A percentile compares a stretch with the other conserved stretches of the same genome.
These are phyloP conservation scores for Zygotorulaspora mrakii DNA, from an alignment of 1,139 yeast genomes.

Conservation along the genomic window DNA sequence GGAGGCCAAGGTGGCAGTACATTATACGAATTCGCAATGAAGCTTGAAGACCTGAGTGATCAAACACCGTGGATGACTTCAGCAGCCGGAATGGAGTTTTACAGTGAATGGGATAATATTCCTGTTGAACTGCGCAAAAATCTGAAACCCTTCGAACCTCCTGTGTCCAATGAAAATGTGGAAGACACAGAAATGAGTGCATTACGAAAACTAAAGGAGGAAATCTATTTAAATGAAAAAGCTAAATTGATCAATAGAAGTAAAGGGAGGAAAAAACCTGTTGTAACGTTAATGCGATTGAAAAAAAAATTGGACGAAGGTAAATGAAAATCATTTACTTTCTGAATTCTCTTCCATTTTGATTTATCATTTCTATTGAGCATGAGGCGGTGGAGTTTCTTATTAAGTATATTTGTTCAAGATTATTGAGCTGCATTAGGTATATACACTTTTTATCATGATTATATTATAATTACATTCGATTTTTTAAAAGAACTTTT, in stretches of 20 bases:
- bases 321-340: too few relatives aligned
- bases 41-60: slow-evolving; percentile 28
- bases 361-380: slow-evolving; percentile 1
- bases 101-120: slow-evolving; percentile 36
- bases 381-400: slow-evolving; percentile 1
- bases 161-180: slow-evolving; percentile 8
- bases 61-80: slow-evolving; percentile 32
- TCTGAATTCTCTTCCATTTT: too few relatives aligned
- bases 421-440: background rate
- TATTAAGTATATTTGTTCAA: background rate
- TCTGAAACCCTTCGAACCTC: slow-evolving; percentile 29
- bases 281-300: slow-evolving; percentile 20
- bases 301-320: slow-evolving; percentile 16
- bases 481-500: slow-evolving; percentile 1
- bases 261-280: slow-evolving; percentile 20
- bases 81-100: slow-evolving; percentile 35
- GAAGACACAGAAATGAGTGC: slow-evolving; percentile 12
- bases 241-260: slow-evolving; percentile 20
- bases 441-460: slow-evolving; percentile 1
- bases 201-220: slow-evolving; percentile 14
- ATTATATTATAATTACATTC: background rate
- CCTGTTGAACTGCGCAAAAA: slow-evolving; percentile 29
- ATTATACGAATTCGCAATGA: slow-evolving; percentile 34
- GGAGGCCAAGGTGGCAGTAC: slow-evolving; percentile 12
- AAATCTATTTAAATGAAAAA: slow-evolving; percentile 17